phyloP scores from a whole-genome alignment of 768 basidiomycete genomes.

The Boletus sp. region DNA sequence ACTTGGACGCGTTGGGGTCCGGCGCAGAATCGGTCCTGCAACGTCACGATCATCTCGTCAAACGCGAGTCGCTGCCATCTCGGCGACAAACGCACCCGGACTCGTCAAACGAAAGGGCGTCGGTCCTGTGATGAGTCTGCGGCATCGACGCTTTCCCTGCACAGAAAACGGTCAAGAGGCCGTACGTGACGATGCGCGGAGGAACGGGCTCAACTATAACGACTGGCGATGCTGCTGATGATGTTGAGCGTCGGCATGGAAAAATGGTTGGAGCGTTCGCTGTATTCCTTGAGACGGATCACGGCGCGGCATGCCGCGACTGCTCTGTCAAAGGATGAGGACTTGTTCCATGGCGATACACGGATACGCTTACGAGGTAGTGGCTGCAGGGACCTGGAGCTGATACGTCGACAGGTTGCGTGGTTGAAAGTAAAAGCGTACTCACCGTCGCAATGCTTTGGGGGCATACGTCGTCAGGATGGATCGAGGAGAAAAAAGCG shows the following conservation, averaged over 20 bases:
- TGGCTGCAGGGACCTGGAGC: slow-evolving; percentile 60
- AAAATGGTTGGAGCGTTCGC: slow-evolving; percentile 21
- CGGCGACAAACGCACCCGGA: slow-evolving; percentile 11
- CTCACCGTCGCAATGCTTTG: slow-evolving; percentile 26
- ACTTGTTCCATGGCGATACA: not conserved
- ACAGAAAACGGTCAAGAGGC: slow-evolving; percentile 1
- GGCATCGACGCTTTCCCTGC: slow-evolving; percentile 15
- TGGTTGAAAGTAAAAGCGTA: not conserved
- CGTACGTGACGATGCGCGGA: not conserved
- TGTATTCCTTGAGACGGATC: slow-evolving; percentile 61
- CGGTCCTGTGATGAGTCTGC: slow-evolving; percentile 9
- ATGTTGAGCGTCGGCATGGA: slow-evolving; percentile 24
- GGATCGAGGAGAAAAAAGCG: not conserved
- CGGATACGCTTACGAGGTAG: slow-evolving; percentile 49
- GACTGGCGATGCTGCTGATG: slow-evolving; percentile 17
- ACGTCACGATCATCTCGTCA: not conserved
- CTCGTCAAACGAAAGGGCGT: slow-evolving; percentile 19
- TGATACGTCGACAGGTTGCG: not conserved
- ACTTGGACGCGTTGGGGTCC: slow-evolving; percentile 11
- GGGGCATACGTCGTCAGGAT: not conserved
- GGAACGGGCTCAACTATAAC: slow-evolving; percentile 14
- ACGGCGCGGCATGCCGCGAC: slow-evolving; percentile 63
- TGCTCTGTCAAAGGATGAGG: slow-evolving; percentile 18
- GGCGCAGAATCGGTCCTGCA: slow-evolving; percentile 10
- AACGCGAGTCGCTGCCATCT: not conserved